Percentiles rank a stretch among this genome's conserved stretches.
Evolutionary conservation across 2,329 filamentous ascomycete species (phyloP).

Genomic region (Cladophialophora yegresii): DNA sequence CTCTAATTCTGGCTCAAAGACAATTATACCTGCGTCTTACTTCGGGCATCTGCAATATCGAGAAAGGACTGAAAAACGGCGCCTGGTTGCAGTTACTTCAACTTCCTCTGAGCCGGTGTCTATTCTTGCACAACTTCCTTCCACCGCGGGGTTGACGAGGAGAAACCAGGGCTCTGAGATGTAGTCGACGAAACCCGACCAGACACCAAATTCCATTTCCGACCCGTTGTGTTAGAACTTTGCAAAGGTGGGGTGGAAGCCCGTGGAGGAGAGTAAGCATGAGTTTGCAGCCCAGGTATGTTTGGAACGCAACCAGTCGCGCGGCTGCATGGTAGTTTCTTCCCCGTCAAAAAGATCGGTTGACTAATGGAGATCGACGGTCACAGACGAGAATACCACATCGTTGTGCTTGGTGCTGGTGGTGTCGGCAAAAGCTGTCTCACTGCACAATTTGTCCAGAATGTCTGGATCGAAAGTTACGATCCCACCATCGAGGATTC

Average conservation of each 20-base stretch:
- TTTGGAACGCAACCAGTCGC: background rate
- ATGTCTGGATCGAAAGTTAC: conserved; percentile 91
- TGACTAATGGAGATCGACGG: conserved; percentile 2
- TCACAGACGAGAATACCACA: conserved; percentile 72
- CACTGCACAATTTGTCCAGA: conserved; percentile 90
- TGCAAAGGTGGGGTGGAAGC: background rate
- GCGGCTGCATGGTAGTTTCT: background rate
- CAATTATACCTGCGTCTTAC: background rate
- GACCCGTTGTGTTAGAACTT: conserved; percentile 8
- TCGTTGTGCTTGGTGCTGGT: conserved; percentile 80
- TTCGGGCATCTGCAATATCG: background rate
- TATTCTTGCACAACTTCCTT: conserved; percentile 3
- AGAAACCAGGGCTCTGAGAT: conserved; percentile 9
- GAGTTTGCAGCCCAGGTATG: conserved; percentile 36
- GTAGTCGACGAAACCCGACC: conserved; percentile 11
- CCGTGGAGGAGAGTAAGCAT: conserved; percentile 22
- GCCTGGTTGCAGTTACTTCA: background rate
- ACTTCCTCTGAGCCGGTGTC: background rate
- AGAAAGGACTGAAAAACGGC: background rate
- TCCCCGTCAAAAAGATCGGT: background rate
- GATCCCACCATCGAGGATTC: conserved; percentile 87
- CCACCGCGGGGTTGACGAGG: background rate
- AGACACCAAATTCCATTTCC: conserved; percentile 1
- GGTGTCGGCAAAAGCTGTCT: conserved; percentile 91
- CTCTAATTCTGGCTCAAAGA: background rate